Percentiles rank a stretch among this genome's conserved stretches.
Conservation (phyloP, 2,329 filamentous ascomycete genomes). For the Tolypocladium pustulatum region DNA sequence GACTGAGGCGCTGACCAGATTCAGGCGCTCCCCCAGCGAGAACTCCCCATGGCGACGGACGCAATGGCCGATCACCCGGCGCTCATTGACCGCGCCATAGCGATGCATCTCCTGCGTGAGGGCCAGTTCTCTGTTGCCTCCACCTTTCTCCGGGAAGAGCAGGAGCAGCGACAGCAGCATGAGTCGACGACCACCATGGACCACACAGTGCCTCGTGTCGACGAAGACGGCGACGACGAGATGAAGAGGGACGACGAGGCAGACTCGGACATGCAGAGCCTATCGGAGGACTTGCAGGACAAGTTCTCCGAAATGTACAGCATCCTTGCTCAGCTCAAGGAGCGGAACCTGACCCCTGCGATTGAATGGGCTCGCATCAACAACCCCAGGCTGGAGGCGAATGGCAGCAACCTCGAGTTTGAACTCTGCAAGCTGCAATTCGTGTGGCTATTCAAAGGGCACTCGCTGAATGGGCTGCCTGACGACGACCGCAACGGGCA, state of each 20-base stretch:
- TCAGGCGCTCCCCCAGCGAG: conserved; percentile 34
- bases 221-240: conserved; percentile 21
- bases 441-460: conserved; percentile 72
- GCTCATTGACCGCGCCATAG: conserved; percentile 85
- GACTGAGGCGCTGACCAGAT: conserved; percentile 7
- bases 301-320: conserved; percentile 86
- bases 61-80: conserved; percentile 63
- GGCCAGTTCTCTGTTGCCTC: conserved; percentile 84
- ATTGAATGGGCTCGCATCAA: conserved; percentile 78
- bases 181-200: conserved; percentile 5
- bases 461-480: conserved; percentile 41
- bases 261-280: conserved; percentile 12
- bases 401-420: conserved; percentile 90
- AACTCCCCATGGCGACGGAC: conserved; percentile 71
- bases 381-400: conserved; percentile 58
- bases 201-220: conserved; percentile 11
- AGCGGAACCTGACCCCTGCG: conserved; percentile 66
- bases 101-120: conserved; percentile 91
- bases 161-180: conserved; percentile 21
- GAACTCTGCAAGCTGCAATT: conserved; percentile 86
- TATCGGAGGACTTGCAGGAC: conserved; percentile 51
- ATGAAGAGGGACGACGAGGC: conserved; percentile 17
- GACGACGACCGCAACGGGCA: conserved; percentile 45
- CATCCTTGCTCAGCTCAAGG: conserved; percentile 69
- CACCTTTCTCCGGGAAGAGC: conserved; percentile 68